Base-by-base conservation (phyloP, 768 basidiomycete genomes). In the Dioszegia crocea region DNA sequence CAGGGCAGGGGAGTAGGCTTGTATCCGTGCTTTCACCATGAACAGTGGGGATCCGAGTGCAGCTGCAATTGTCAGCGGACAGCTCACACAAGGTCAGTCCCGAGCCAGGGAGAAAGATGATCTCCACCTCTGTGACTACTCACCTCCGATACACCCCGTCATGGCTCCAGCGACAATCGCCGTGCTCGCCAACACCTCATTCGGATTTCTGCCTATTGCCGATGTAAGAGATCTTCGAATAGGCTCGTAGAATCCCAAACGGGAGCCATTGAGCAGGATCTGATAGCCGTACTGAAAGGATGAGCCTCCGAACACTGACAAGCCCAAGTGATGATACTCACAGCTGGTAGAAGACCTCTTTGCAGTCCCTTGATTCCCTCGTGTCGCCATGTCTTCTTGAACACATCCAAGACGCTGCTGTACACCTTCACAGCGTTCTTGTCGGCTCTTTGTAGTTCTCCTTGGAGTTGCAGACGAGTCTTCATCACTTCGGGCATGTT, bases 161-260 rank as follows among this genome's bases (percentile, higher is more conserved):
- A 83, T 80, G 1, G 93, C 93, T 1, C 96, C 96, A 14, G 94
- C 91, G 38, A 84, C 75, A 24, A 97, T 76, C 38, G 92, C 89
- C 0, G 89, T 93, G 38, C 84, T 74, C 2, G 86, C 85, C 39
- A 87, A 80, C 66, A 88, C 88, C 23, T 86, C 85, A 21, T 82
- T 81, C 38, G 85, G 78, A 29, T 82, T 76, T 62, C 82, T 78
- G 39, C 92, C 91, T 49, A 89, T 76, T 38, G 85, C 63, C 19
- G 78, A 78, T 78, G 98, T 99, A 50, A 89, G 73, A 2, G 76
- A 76, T 59, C 79, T 82, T 59, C 96, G 83, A 57, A 98, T 84
- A 1, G 93, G 94, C 74, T 99, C 96, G 73, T 96, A 99, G 73
- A 99, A 94, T 4, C 96, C 94, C 90, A 96, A 80, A 57, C 92